Percentiles rank a stretch among this genome's conserved stretches.
These are phyloP conservation scores for Cutaneotrichosporon dermatis DNA, from an alignment of 1,284 basidiomycete species.

Conservation along the genomic window DNA sequence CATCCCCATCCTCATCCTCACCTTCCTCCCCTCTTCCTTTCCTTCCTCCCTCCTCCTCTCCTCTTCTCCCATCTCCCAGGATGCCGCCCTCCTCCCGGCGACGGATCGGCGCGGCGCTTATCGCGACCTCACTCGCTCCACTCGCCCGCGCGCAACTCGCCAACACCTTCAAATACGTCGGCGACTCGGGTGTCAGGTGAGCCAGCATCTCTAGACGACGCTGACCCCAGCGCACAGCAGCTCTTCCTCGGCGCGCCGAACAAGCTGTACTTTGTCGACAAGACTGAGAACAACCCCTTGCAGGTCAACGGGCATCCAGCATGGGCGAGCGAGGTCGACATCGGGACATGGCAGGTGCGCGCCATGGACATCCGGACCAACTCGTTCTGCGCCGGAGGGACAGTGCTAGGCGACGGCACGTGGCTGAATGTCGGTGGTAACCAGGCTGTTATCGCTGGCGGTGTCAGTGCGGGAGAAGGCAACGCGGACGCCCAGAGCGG, in stretches of 20 bases:
- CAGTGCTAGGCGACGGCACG: conserved; percentile 53
- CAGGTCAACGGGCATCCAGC: conserved; percentile 39
- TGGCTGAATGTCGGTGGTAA: conserved; percentile 56
- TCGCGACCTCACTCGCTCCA: conserved; percentile 8
- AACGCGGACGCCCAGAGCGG: conserved; percentile 56
- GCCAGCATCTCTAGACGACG: background rate
- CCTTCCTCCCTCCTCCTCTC: too few species aligned
- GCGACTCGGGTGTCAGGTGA: conserved; percentile 53
- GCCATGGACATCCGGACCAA: conserved; percentile 71
- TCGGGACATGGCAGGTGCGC: conserved; percentile 47
- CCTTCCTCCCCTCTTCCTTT: too few species aligned
- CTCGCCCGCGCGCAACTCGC: conserved; percentile 23
- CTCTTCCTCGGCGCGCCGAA: conserved; percentile 49
- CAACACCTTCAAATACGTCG: conserved; percentile 61
- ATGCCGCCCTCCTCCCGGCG: background rate
- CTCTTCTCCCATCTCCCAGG: background rate
- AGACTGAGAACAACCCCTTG: conserved; percentile 36
- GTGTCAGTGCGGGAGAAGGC: conserved; percentile 29
- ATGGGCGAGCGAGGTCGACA: conserved; percentile 52
- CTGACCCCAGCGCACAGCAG: conserved; percentile 58
- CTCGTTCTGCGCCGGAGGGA: conserved; percentile 62
- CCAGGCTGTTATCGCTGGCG: conserved; percentile 48
- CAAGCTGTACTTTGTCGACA: conserved; percentile 51
- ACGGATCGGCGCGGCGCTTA: conserved; percentile 1
- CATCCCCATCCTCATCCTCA: too few species aligned